Conservation (phyloP, 352 stramenopile species). For the Thalassiosira mediterranea region DNA sequence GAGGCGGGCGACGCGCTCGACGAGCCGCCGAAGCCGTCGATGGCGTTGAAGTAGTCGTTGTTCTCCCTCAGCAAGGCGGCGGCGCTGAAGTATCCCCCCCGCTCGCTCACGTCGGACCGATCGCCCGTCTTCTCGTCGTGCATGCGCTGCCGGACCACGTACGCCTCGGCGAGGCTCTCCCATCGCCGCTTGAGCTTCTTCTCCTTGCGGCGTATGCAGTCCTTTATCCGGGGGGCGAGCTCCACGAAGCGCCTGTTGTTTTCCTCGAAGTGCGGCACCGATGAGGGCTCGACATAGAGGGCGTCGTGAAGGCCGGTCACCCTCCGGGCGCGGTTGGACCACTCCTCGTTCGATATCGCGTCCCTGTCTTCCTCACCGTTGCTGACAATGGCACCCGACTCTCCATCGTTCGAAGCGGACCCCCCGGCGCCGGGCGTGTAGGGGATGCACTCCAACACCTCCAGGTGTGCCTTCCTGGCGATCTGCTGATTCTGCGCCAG, state of each 20-base stretch:
- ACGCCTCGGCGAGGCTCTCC: constrained; percentile 70
- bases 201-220: constrained; percentile 68
- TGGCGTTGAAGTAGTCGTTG: constrained; percentile 4
- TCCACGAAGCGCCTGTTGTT: constrained; percentile 59
- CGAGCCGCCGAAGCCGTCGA: not conserved
- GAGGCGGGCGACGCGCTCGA: not conserved
- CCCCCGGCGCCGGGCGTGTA: constrained; percentile 40
- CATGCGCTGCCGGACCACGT: constrained; percentile 64
- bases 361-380: constrained; percentile 38
- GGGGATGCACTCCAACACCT: constrained; percentile 47
- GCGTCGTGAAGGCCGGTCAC: constrained; percentile 71
- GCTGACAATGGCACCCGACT: not conserved
- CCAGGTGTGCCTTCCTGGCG: constrained; percentile 59
- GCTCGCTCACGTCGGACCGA: constrained; percentile 40
- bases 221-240: constrained; percentile 66
- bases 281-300: constrained; percentile 72
- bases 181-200: constrained; percentile 61
- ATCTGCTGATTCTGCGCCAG: constrained; percentile 66
- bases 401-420: not conserved
- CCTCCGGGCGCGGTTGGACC: constrained; percentile 62
- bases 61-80: constrained; percentile 24
- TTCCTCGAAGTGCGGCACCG: constrained; percentile 65
- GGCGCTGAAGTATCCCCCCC: constrained; percentile 44
- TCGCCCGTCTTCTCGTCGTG: constrained; percentile 61
- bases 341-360: constrained; percentile 62